These are phyloP conservation scores for Waitea zeae DNA, from an alignment of 1,284 basidiomycete genomes.

Conservation along the genomic window DNA sequence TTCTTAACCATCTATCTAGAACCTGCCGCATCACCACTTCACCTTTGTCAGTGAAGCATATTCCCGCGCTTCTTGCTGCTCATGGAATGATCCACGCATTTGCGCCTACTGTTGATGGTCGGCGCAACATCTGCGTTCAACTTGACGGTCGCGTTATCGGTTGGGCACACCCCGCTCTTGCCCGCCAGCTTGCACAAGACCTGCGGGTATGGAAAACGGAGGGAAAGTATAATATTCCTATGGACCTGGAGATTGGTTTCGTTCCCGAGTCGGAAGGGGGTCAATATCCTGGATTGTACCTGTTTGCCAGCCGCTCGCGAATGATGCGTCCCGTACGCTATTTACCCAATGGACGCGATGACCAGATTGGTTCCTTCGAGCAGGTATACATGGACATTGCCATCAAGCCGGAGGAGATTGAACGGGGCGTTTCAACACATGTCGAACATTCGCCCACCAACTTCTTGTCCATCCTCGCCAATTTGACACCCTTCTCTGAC, in stretches of 20 bases:
- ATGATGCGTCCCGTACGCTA: conserved; percentile 99
- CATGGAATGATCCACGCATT: conserved; percentile 95
- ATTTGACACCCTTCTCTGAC: conserved; percentile 79
- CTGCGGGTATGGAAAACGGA: conserved; percentile 96
- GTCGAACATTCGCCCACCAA: conserved; percentile 92
- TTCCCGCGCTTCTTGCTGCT: conserved; percentile 69
- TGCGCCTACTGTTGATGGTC: conserved; percentile 62
- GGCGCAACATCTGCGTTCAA: conserved; percentile 75
- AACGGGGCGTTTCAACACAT: conserved; percentile 70
- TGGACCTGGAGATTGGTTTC: conserved; percentile 91
- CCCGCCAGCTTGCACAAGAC: conserved; percentile 66
- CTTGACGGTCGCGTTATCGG: conserved; percentile 92
- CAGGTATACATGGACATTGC: conserved; percentile 99
- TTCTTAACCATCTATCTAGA: conserved; percentile 93
- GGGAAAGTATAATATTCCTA: conserved; percentile 63
- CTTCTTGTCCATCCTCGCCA: conserved; percentile 80
- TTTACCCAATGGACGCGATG: conserved; percentile 70
- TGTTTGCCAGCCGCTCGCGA: conserved; percentile 77
- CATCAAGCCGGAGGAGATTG: conserved; percentile 80
- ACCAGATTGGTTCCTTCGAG: conserved; percentile 93
- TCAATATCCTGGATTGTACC: conserved; percentile 92
- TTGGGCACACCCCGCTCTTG: conserved; percentile 74
- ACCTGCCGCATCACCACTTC: conserved; percentile 85
- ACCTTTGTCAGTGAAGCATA: conserved; percentile 58
- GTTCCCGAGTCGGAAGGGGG: conserved; percentile 86